Evolutionary conservation across 2,329 filamentous ascomycete genomes (phyloP).

Genomic region (Rutstroemia sydowiana): DNA sequence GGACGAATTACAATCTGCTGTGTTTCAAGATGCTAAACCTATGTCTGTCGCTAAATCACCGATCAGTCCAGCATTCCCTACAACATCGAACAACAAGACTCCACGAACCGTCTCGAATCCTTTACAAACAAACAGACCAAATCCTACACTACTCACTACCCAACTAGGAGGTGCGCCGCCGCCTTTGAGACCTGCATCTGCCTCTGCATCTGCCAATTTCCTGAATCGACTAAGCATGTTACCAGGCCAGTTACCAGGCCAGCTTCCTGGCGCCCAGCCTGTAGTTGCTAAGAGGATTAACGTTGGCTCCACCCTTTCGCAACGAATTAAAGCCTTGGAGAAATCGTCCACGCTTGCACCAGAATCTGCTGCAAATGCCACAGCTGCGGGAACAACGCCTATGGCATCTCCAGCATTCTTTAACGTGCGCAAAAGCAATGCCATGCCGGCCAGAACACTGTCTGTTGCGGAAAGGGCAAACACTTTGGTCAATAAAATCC

Average conservation of each 20-base stretch:
- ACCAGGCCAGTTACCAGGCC: too few species aligned
- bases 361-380: slow-evolving; percentile 25
- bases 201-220: slow-evolving; percentile 46
- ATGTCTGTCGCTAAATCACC: slow-evolving; percentile 77
- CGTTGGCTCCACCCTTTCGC: slow-evolving; percentile 84
- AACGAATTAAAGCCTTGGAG: slow-evolving; percentile 88
- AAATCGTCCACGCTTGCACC: slow-evolving; percentile 54
- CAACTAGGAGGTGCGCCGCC: slow-evolving; percentile 30
- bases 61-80: slow-evolving; percentile 55
- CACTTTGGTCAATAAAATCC: slow-evolving; percentile 30
- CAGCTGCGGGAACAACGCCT: slow-evolving; percentile 27
- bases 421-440: slow-evolving; percentile 44
- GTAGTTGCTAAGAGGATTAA: slow-evolving; percentile 64
- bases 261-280: slow-evolving; percentile 38
- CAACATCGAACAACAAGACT: slow-evolving; percentile 24
- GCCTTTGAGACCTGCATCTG: slow-evolving; percentile 35
- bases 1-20: slow-evolving; percentile 78
- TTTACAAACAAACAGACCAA: slow-evolving; percentile 26
- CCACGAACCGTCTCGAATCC: slow-evolving; percentile 33
- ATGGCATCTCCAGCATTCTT: slow-evolving; percentile 48
- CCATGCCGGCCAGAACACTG: slow-evolving; percentile 30
- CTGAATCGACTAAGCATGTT: slow-evolving; percentile 48
- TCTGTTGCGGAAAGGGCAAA: slow-evolving; percentile 33
- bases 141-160: slow-evolving; percentile 35
- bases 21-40: slow-evolving; percentile 74